Base-by-base conservation (phyloP, 1,284 basidiomycete genomes). In the Cystobasidium pallidum region DNA sequence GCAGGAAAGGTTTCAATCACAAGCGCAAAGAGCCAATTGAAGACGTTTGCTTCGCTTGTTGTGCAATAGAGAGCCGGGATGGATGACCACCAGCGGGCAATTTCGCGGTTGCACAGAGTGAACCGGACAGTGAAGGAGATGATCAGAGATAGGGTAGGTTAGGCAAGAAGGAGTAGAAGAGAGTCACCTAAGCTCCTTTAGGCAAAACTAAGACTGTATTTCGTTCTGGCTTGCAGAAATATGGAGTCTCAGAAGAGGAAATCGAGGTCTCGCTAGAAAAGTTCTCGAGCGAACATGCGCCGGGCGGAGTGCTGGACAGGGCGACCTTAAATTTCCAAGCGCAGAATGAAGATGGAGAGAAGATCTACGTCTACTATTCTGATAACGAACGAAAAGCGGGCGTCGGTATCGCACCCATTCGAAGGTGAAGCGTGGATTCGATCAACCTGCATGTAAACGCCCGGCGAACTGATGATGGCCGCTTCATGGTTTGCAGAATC, bases 71-170 rank as follows among this genome's bases (percentile, higher is more conserved):
- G 4, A 32, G 24, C 24, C 43, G 57, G 3, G 10, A 71, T 63
- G 59, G 70, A 72, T 47, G 82, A 83, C 59, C 79, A 80, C 62
- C 81, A 82, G 66, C 77, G 81, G 54, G 79, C 82, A 74, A 78
- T 81, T 34, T 80, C 92, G 65, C 88, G 89, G 79, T 85, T 99
- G 78, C 98, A 94, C 92, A 90, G 94, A 79, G 94, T 99, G 75
- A 94, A 94, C 82, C 85, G 92, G 78, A 99, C 96, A 51, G 91
- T 97, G 66, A 94, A 98, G 81, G 96, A 99, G 83, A 88, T 99
- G 72, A 91, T 95, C 73, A 88, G 89, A 79, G 96, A 99, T 82
- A 87, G 94, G 72, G 84, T 84, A 30, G 24, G 47, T 19, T 59
- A 58, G 75, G 52, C 66, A 71, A 58, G 21, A 43, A 28, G 21